These are phyloP conservation scores for Oldenlandia corymbosa DNA, from an alignment of 257 asterid species.

Conservation along the genomic window DNA sequence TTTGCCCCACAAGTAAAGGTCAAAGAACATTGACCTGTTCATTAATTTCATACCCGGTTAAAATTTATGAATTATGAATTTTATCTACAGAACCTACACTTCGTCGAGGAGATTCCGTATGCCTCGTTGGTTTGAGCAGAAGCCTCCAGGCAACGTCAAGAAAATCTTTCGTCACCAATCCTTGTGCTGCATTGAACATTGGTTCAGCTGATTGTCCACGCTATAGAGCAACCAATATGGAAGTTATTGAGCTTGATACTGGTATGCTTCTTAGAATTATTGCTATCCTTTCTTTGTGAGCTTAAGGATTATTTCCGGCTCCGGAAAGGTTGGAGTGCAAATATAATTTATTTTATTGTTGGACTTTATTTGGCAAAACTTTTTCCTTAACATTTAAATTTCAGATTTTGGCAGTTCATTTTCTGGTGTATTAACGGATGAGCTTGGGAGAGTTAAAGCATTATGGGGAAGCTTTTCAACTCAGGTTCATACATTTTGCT, in stretches of 20 bases:
- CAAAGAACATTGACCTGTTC: not conserved
- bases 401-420: constrained; percentile 91
- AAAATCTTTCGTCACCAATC: constrained; percentile 90
- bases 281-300: constrained; percentile 5
- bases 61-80: constrained; percentile 13
- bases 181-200: constrained; percentile 83
- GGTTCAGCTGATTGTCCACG: constrained; percentile 93
- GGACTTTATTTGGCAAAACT: not conserved
- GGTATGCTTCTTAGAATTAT: constrained; percentile 36
- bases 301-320: not conserved
- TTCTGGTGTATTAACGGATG: constrained; percentile 98
- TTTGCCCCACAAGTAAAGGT: too few relatives aligned
- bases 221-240: constrained; percentile 96
- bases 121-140: constrained; percentile 88
- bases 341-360: constrained; percentile 10
- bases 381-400: constrained; percentile 11
- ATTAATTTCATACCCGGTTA: not conserved
- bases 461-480: constrained; percentile 99
- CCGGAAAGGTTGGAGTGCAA: not conserved
- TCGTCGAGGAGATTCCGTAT: constrained; percentile 96
- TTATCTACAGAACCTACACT: constrained; percentile 75
- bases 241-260: constrained; percentile 94
- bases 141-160: constrained; percentile 96
- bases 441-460: constrained; percentile 89
- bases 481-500: constrained; percentile 53